Evolutionary conservation across 2,329 filamentous ascomycete species (phyloP), one percentile per base, ranked within the genome.

Genomic region (Elsinoe ampelina): DNA sequence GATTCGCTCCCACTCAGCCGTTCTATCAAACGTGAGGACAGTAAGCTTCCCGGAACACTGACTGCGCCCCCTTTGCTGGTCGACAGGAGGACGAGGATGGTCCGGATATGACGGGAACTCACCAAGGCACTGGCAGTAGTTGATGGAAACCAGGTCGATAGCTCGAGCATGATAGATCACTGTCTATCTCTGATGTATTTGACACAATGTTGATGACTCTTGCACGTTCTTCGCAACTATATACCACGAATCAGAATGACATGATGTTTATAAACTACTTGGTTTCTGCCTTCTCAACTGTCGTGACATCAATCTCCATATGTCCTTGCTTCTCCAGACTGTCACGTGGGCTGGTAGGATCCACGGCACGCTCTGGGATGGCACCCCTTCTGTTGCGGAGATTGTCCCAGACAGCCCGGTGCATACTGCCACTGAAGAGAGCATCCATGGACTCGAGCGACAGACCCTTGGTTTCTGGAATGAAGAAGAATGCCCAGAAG

Each of bases 401-500:
- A 17, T 39, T 36, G 20, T 38, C 32, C 48, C 48, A 52, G 3
- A 52, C 48, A 15, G 48, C 32, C 32, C 19, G 17, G 34, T 39
- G 35, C 48, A 52, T 39, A 12, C 48, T 52, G 12, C 35, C 63
- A 15, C 63, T 63, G 45, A 68, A 68, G 19, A 67, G 58, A 13
- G 65, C 62, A 34, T 65, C 64, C 62, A 68, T 67, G 38, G 55
- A 57, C 57, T 68, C 66, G 22, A 67, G 58, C 7, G 62, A 59
- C 5, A 67, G 38, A 13, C 84, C 84, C 73, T 87, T 87, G 10
- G 85, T 88, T 71, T 88, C 85, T 0, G 85, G 85, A 13, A 86
- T 77, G 72, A 85, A 77, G 72, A 84, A 81, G 73, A 76, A 85
- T 34, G 83, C 81, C 64, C 84, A 85, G 55, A 84, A 60, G 59